Conservation (phyloP, 345 rosid genomes). For the Geranium rotundifolium region DNA sequence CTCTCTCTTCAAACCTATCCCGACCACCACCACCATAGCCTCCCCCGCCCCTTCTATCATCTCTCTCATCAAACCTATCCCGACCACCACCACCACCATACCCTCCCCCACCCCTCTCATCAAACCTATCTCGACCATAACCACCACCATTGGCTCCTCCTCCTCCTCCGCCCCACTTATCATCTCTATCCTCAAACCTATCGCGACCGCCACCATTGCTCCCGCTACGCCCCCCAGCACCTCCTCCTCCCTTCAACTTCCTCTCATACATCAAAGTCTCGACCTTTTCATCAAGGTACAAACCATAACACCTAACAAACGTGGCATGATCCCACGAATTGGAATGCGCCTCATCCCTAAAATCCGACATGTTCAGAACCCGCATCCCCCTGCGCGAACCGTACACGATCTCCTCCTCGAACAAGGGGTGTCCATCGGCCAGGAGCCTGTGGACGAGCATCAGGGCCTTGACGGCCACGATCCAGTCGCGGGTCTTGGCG, state of each 20-base stretch:
- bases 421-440: slow-evolving; percentile 50
- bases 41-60: too few species aligned
- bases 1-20: slow-evolving; percentile 26
- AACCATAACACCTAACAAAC: slow-evolving; percentile 65
- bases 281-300: slow-evolving; percentile 66
- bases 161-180: too few species aligned
- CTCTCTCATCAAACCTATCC: too few species aligned
- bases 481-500: slow-evolving; percentile 84
- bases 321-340: slow-evolving; percentile 86
- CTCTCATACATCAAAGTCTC: slow-evolving; percentile 52
- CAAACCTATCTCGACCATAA: too few species aligned
- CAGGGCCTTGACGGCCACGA: slow-evolving; percentile 72
- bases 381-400: slow-evolving; percentile 65
- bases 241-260: slow-evolving; percentile 27
- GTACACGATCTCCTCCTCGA: slow-evolving; percentile 64
- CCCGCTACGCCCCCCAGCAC: slow-evolving; percentile 8
- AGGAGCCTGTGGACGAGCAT: slow-evolving; percentile 62
- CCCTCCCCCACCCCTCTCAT: too few species aligned
- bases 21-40: slow-evolving; percentile 10
- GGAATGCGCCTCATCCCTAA: slow-evolving; percentile 88
- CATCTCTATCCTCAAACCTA: slow-evolving; percentile 6
- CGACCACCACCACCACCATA: too few species aligned
- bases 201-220: slow-evolving; percentile 16
- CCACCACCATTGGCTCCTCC: too few species aligned
- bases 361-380: slow-evolving; percentile 71